phyloP scores from a whole-genome alignment of 164 flowering plant genomes.

The Litsea cubeba region DNA sequence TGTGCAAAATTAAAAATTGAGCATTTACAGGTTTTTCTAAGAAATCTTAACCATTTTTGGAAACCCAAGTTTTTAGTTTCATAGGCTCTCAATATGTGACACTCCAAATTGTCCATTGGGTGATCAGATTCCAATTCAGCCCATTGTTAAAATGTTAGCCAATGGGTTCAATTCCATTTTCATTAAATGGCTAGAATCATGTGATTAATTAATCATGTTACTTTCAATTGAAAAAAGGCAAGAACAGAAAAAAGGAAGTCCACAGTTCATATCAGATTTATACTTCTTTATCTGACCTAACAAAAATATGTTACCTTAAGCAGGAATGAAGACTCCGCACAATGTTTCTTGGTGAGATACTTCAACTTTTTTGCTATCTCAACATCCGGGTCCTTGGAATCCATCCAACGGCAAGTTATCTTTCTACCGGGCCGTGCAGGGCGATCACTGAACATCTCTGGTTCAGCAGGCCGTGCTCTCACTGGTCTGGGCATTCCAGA shows the following conservation, averaged over 20 bases:
- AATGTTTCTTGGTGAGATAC: constrained; percentile 34
- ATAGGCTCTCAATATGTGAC: too few relatives aligned
- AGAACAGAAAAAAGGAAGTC: too few relatives aligned
- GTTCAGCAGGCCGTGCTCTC: constrained; percentile 48
- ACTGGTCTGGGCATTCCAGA: constrained; percentile 89
- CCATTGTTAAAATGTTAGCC: too few relatives aligned
- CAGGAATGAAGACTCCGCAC: constrained; percentile 41
- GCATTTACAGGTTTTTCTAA: too few relatives aligned
- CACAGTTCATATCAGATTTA: neutral
- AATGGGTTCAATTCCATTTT: neutral
- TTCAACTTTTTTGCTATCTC: constrained; percentile 47
- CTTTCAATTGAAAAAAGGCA: too few relatives aligned
- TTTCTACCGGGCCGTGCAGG: constrained; percentile 56
- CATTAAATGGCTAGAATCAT: neutral
- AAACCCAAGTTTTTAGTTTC: too few relatives aligned
- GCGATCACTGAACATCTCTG: constrained; percentile 60
- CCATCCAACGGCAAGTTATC: constrained; percentile 50
- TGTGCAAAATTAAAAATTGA: too few relatives aligned
- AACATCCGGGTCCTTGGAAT: constrained; percentile 54
- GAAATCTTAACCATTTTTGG: too few relatives aligned
- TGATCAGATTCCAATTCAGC: too few relatives aligned
- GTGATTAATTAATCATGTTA: neutral
- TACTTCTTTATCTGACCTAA: neutral
- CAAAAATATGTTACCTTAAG: constrained; percentile 38
- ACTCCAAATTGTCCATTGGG: too few relatives aligned